These are phyloP conservation scores for Fusarium hostae DNA, from an alignment of 2,329 filamentous ascomycete genomes.

Conservation along the genomic window DNA sequence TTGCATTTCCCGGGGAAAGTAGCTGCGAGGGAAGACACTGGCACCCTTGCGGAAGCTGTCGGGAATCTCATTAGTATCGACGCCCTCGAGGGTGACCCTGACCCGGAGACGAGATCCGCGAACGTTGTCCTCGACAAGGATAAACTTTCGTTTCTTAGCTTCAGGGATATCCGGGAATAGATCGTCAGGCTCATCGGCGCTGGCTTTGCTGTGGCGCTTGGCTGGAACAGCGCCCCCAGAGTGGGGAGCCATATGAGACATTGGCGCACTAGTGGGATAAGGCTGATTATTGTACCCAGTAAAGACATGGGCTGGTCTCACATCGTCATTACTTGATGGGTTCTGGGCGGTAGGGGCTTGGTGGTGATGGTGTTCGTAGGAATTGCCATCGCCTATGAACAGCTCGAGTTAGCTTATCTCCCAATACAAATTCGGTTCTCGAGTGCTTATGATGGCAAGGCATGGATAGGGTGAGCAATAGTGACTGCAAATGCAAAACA, in stretches of 20 bases:
- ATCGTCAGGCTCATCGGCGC: constrained; percentile 70
- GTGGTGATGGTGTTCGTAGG: constrained; percentile 75
- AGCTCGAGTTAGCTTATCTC: constrained; percentile 45
- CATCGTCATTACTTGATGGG: constrained; percentile 65
- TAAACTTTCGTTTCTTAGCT: constrained; percentile 94
- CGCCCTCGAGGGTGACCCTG: constrained; percentile 89
- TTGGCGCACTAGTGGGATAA: constrained; percentile 65
- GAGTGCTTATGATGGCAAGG: constrained; percentile 25
- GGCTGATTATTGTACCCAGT: constrained; percentile 73
- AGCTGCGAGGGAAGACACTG: constrained; percentile 89
- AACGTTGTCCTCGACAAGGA: constrained; percentile 90
- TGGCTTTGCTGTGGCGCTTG: constrained; percentile 54
- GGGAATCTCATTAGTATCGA: constrained; percentile 95
- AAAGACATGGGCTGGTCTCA: constrained; percentile 81
- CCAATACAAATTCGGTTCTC: constrained; percentile 6
- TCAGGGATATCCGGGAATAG: constrained; percentile 91
- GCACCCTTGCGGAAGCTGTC: constrained; percentile 93
- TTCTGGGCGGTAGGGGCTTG: constrained; percentile 67
- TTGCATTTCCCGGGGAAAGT: constrained; percentile 94
- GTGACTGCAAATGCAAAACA: constrained; percentile 21
- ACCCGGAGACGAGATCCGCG: constrained; percentile 85
- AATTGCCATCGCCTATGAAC: constrained; percentile 67
- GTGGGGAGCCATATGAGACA: constrained; percentile 68
- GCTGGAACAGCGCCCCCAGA: constrained; percentile 51
- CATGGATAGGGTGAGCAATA: constrained; percentile 9